Conservation (phyloP, 176 grass and related monocot species). For the Triticum urartu region DNA sequence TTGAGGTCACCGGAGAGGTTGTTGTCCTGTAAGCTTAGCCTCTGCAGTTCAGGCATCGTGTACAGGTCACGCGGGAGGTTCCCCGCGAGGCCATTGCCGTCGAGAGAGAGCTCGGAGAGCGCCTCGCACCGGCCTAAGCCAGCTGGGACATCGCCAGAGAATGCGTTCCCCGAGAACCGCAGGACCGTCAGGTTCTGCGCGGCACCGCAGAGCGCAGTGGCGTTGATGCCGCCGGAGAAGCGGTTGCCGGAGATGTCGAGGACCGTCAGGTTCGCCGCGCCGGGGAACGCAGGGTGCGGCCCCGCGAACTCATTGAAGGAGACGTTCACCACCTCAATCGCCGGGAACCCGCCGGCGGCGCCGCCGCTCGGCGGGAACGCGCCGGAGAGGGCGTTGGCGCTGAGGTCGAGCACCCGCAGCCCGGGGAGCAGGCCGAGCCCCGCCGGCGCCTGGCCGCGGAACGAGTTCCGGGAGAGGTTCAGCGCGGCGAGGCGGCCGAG, state of each 20-base stretch:
- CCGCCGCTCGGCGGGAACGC: slow-evolving; percentile 25
- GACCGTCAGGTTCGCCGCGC: slow-evolving; percentile 49
- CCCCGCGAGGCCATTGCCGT: slow-evolving; percentile 56
- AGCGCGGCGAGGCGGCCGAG: slow-evolving; percentile 49
- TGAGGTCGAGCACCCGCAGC: slow-evolving; percentile 74
- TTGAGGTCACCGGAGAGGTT: slow-evolving; percentile 47
- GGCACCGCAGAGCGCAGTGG: slow-evolving; percentile 44
- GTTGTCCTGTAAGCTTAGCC: slow-evolving; percentile 61
- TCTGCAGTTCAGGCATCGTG: slow-evolving; percentile 37
- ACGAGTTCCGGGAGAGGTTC: slow-evolving; percentile 64
- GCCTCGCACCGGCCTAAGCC: slow-evolving; percentile 48
- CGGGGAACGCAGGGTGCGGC: slow-evolving; percentile 47
- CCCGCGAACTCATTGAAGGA: slow-evolving; percentile 74
- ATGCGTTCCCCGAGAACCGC: slow-evolving; percentile 55
- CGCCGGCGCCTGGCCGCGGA: slow-evolving; percentile 36
- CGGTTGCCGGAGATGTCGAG: slow-evolving; percentile 57
- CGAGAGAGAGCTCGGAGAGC: slow-evolving; percentile 63
- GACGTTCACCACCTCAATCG: slow-evolving; percentile 60
- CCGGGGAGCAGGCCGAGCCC: slow-evolving; percentile 36
- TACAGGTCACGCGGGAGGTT: slow-evolving; percentile 67
- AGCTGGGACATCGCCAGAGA: slow-evolving; percentile 50
- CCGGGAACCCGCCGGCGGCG: slow-evolving; percentile 31
- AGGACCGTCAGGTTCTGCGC: slow-evolving; percentile 43
- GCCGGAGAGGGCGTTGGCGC: slow-evolving; percentile 61
- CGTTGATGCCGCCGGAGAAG: slow-evolving; percentile 53